Conservation (phyloP, 2,329 filamentous ascomycete genomes). For the Aspergillus neoniger region DNA sequence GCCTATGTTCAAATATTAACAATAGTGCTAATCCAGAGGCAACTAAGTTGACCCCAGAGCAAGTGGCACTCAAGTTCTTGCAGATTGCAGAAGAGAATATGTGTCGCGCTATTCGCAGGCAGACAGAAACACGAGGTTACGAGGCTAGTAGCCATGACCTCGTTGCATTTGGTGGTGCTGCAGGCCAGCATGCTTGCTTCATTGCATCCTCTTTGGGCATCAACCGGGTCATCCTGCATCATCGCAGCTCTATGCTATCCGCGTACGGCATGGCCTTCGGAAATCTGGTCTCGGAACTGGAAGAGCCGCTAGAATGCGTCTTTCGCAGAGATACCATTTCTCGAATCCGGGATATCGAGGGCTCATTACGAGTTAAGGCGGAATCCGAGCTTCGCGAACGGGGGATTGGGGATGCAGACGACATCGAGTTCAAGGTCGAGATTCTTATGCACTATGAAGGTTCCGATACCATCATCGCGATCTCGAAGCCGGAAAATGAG, state of each 20-base stretch:
- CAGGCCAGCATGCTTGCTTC: not conserved
- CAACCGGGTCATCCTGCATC: not conserved
- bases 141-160: not conserved
- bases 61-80: not conserved
- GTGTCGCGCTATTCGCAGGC: not conserved
- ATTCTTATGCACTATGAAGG: not conserved
- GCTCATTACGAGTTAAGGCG: not conserved
- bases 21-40: not conserved
- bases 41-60: not conserved
- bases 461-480: not conserved
- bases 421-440: not conserved
- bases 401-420: not conserved
- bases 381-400: not conserved
- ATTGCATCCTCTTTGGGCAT: not conserved
- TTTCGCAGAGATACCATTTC: not conserved
- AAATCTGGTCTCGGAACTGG: not conserved
- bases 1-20: not conserved
- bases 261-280: not conserved
- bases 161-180: not conserved
- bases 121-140: not conserved
- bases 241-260: not conserved
- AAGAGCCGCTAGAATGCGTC: not conserved
- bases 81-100: not conserved
- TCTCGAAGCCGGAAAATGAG: not conserved
- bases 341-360: not conserved